Evolutionary conservation across 2,329 filamentous ascomycete species (phyloP).

Genomic region (Lasiodiplodia theobromae): DNA sequence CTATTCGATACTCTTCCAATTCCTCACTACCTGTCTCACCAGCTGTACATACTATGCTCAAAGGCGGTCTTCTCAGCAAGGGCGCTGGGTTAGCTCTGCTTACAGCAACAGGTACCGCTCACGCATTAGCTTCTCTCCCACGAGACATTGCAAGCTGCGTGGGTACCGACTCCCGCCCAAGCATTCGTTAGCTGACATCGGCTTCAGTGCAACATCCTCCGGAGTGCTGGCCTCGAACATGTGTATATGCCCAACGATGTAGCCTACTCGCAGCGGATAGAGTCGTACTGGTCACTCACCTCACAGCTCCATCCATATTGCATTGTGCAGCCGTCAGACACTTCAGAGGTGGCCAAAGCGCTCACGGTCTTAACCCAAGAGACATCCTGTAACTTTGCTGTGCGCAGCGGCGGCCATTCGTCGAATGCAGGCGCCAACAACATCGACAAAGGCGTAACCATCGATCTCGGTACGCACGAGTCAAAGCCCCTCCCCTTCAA

Average conservation of each 20-base stretch:
- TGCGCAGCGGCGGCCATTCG: conserved; percentile 35
- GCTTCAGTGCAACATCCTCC: conserved; percentile 8
- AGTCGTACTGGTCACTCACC: conserved; percentile 34
- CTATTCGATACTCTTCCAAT: not conserved
- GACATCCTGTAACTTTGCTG: conserved; percentile 29
- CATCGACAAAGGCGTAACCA: conserved; percentile 34
- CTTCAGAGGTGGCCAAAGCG: conserved; percentile 34
- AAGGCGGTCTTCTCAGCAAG: not conserved
- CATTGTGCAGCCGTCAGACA: conserved; percentile 36
- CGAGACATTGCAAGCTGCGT: conserved; percentile 6
- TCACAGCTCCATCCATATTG: conserved; percentile 36
- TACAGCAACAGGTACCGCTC: not conserved
- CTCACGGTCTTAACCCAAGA: conserved; percentile 33
- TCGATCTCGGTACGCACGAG: conserved; percentile 30
- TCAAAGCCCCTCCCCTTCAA: not conserved
- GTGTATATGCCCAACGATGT: conserved; percentile 34
- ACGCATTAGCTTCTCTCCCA: not conserved
- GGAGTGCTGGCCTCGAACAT: not conserved
- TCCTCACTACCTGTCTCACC: not conserved
- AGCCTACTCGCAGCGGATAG: conserved; percentile 32
- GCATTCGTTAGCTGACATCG: not conserved
- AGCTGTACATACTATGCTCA: not conserved
- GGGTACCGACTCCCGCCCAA: not conserved
- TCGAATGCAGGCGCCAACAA: conserved; percentile 33
- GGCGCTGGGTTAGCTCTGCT: not conserved